Conservation (phyloP, 176 grass and related monocot genomes). For the Hordeum marinum region DNA sequence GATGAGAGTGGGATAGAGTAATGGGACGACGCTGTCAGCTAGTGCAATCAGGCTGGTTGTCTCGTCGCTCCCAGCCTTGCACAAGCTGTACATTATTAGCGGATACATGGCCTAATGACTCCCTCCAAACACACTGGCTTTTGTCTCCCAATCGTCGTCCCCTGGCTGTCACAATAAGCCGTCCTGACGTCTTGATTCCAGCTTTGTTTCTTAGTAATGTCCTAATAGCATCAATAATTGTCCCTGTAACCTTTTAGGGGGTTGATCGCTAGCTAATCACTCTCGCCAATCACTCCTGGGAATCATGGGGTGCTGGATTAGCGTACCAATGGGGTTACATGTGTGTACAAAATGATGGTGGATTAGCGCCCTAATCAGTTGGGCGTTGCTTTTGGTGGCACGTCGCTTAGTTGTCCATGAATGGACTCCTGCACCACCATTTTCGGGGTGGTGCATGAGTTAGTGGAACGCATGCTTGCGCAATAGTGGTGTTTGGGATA, state of each 20-base stretch:
- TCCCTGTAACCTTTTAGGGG: neutral
- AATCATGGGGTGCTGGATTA: neutral
- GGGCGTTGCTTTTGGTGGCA: neutral
- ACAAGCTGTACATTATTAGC: constrained; percentile 1
- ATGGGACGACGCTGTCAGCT: neutral
- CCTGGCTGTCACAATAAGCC: constrained; percentile 16
- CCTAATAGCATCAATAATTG: constrained; percentile 30
- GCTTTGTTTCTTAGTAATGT: neutral
- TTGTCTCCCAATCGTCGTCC: neutral
- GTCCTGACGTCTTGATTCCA: neutral
- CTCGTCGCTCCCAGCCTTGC: constrained; percentile 22
- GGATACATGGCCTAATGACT: constrained; percentile 4
- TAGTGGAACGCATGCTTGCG: constrained; percentile 25
- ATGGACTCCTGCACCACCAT: neutral
- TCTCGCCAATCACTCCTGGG: neutral
- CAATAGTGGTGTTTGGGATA: neutral
- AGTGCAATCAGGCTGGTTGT: constrained; percentile 10
- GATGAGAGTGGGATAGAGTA: neutral
- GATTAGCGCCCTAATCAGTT: constrained; percentile 13
- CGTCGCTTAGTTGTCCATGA: neutral
- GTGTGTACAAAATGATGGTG: neutral
- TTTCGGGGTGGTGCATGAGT: neutral
- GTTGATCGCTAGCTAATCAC: neutral
- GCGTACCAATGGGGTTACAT: neutral
- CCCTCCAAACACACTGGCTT: neutral